These are phyloP conservation scores for Ploettnerulaceae sp. DNA, from an alignment of 2,329 filamentous ascomycete species.

Conservation along the genomic window DNA sequence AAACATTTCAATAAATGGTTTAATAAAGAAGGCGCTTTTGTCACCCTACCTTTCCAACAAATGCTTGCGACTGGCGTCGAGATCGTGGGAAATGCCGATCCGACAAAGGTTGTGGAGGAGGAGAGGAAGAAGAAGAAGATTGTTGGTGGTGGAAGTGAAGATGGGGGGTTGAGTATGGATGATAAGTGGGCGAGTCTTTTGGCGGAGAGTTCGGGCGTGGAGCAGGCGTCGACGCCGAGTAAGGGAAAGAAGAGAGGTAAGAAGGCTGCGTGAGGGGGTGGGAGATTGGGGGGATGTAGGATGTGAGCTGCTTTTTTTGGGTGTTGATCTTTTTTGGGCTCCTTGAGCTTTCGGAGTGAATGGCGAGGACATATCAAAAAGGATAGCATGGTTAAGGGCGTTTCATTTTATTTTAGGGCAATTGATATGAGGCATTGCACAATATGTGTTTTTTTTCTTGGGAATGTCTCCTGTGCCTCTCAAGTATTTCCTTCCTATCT, in stretches of 20 bases:
- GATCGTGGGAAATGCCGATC: slow-evolving; percentile 60
- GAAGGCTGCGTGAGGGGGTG: slow-evolving; percentile 20
- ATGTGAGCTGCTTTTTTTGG: neutral
- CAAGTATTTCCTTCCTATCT: no score
- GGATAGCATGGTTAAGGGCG: slow-evolving; percentile 4
- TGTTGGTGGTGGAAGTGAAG: slow-evolving; percentile 12
- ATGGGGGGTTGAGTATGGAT: slow-evolving; percentile 27
- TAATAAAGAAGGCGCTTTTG: slow-evolving; percentile 65
- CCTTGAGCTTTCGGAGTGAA: slow-evolving; percentile 6
- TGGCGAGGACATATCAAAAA: slow-evolving; percentile 7
- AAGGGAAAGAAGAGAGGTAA: slow-evolving; percentile 30
- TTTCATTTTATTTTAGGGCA: neutral
- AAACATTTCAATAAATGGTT: slow-evolving; percentile 73
- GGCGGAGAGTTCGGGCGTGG: slow-evolving; percentile 29
- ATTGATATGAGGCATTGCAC: neutral
- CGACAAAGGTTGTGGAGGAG: slow-evolving; percentile 45
- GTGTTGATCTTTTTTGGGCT: no score
- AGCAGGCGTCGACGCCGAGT: slow-evolving; percentile 16
- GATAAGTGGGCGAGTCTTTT: slow-evolving; percentile 31
- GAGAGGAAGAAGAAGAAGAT: slow-evolving; percentile 25
- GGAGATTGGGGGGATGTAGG: neutral
- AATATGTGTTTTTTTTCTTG: neutral
- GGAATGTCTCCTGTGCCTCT: no score
- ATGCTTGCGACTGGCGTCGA: slow-evolving; percentile 67
- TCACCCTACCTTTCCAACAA: slow-evolving; percentile 71